These are phyloP conservation scores for Isatis lusitanica DNA, from an alignment of 441 rosid genomes.

Conservation along the genomic window DNA sequence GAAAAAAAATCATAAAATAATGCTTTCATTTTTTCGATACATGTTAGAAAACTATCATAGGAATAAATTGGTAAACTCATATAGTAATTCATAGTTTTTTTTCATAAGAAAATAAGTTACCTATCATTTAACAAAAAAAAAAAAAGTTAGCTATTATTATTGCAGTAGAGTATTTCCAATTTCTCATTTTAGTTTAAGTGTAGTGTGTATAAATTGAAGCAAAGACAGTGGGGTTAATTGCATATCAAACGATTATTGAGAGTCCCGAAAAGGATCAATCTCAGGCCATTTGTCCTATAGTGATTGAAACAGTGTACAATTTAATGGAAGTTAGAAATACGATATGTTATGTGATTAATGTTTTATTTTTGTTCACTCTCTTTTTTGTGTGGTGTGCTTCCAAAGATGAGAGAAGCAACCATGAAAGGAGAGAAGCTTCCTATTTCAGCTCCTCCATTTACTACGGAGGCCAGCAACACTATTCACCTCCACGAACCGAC, in stretches of 20 bases:
- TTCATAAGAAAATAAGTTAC: neutral
- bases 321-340: neutral
- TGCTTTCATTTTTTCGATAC: neutral
- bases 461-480: constrained; percentile 92
- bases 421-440: constrained; percentile 57
- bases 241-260: neutral
- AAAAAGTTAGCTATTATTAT: neutral
- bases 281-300: neutral
- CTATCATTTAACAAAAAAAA: neutral
- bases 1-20: neutral
- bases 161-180: neutral
- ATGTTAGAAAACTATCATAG: neutral
- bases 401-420: constrained; percentile 29
- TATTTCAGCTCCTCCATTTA: constrained; percentile 80
- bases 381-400: neutral
- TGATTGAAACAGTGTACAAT: neutral
- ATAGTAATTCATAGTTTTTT: neutral
- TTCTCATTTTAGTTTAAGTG: neutral
- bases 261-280: neutral
- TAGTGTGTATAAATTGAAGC: neutral
- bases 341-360: neutral
- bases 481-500: constrained; percentile 53
- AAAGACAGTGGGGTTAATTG: neutral
- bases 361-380: neutral
- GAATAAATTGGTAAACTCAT: neutral